Evolutionary conservation across 768 basidiomycete species (phyloP).

Genomic region (Hysterangium stoloniferum): DNA sequence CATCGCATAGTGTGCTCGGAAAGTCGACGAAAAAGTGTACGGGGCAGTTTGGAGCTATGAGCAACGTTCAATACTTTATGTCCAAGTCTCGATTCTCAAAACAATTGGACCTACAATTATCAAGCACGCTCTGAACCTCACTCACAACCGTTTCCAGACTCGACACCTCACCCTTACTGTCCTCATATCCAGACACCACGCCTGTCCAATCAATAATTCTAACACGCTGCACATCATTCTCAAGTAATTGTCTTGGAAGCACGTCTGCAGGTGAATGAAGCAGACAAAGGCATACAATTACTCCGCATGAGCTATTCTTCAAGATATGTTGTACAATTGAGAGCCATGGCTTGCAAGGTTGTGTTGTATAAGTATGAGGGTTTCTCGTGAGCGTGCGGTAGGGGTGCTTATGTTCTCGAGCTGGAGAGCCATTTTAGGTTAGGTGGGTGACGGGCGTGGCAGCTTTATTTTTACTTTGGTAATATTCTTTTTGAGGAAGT

Average conservation of each 20-base stretch:
- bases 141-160: slow-evolving; percentile 14
- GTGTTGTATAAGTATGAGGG: slow-evolving; percentile 2
- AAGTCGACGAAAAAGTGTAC: slow-evolving; percentile 67
- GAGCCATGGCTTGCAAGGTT: background rate
- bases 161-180: slow-evolving; percentile 13
- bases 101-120: slow-evolving; percentile 12
- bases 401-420: too few relatives aligned
- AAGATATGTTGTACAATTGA: slow-evolving; percentile 1
- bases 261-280: slow-evolving; percentile 46
- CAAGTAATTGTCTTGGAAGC: slow-evolving; percentile 21
- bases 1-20: slow-evolving; percentile 53
- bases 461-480: too few relatives aligned
- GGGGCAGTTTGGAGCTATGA: slow-evolving; percentile 35
- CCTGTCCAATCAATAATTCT: slow-evolving; percentile 43
- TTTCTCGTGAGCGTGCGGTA: background rate
- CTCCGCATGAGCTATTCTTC: background rate
- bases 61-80: background rate
- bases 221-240: slow-evolving; percentile 14
- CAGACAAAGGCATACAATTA: slow-evolving; percentile 33
- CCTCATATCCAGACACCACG: slow-evolving; percentile 45
- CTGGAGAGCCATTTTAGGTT: too few relatives aligned
- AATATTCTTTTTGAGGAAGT: too few relatives aligned
- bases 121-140: background rate
- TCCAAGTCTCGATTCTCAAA: too few relatives aligned
- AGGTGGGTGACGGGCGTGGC: too few relatives aligned